Percentiles rank a stretch among this genome's conserved stretches.
Evolutionary conservation across 202 grass and related monocot genomes (phyloP).

Genomic region (Hordeum pubiflorum): DNA sequence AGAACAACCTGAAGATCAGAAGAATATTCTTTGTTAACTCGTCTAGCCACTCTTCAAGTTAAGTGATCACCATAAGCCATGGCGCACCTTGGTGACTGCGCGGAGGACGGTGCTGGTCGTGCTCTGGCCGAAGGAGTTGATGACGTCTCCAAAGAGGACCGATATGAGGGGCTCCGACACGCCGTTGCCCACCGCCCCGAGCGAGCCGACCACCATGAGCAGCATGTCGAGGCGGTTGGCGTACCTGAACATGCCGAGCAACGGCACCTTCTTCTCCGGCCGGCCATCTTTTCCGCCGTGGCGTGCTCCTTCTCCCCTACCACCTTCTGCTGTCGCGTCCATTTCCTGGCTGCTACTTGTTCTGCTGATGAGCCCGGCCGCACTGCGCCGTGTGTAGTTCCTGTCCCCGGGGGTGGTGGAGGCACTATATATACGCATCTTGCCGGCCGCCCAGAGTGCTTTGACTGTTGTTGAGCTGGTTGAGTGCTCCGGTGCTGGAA

Average conservation of each 20-base stretch:
- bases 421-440: constrained; percentile 19
- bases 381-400: background rate
- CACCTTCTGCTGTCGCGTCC: background rate
- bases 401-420: background rate
- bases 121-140: constrained; percentile 53
- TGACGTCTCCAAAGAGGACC: constrained; percentile 48
- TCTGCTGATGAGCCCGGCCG: background rate
- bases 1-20: constrained; percentile 40
- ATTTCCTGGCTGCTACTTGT: constrained; percentile 1
- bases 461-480: background rate
- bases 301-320: background rate
- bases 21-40: background rate
- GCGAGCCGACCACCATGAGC: constrained; percentile 50
- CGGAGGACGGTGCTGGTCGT: background rate
- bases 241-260: constrained; percentile 48
- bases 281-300: background rate
- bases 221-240: constrained; percentile 49
- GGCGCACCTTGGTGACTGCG: constrained; percentile 36
- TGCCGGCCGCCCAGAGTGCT: background rate
- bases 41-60: background rate
- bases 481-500: constrained; percentile 18
- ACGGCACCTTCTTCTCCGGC: constrained; percentile 28
- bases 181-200: constrained; percentile 43
- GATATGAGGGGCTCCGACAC: constrained; percentile 43
- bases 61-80: background rate